These are phyloP conservation scores for Forsythia suspensa DNA, from an alignment of 257 asterid genomes.

Conservation along the genomic window DNA sequence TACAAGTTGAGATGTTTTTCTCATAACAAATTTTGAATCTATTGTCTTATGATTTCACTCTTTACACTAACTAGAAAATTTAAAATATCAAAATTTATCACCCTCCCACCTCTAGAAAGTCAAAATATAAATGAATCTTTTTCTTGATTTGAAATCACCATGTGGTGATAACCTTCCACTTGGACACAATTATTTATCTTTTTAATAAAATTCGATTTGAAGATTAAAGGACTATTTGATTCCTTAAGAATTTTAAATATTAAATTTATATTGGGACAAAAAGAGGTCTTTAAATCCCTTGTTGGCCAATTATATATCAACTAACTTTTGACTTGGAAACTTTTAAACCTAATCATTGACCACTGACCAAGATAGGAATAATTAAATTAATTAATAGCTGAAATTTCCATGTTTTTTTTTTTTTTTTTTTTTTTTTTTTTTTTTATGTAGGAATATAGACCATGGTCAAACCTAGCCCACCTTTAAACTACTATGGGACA, in stretches of 20 bases:
- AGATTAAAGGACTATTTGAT: not conserved
- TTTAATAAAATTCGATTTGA: not conserved
- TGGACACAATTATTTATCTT: not conserved
- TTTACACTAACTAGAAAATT: not conserved
- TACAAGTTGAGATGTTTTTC: not conserved
- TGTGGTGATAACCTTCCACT: not conserved
- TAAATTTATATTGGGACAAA: not conserved
- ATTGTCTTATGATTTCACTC: not conserved
- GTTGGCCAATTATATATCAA: not conserved
- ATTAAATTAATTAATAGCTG: not conserved
- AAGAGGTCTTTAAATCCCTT: not conserved
- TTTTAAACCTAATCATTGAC: not conserved
- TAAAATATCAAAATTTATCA: not conserved
- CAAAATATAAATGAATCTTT: not conserved
- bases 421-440: too few relatives aligned
- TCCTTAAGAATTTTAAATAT: not conserved
- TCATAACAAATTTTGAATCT: not conserved
- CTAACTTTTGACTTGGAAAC: not conserved
- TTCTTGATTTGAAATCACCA: not conserved
- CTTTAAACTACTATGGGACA: not conserved
- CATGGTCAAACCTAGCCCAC: not conserved
- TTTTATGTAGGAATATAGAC: not conserved
- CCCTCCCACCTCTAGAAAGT: not conserved
- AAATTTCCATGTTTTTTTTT: not conserved
- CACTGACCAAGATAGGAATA: not conserved